Evolutionary conservation across 2,329 filamentous ascomycete genomes (phyloP), one percentile per base, ranked within the genome.

Genomic region (Sordariomycetes sp.): DNA sequence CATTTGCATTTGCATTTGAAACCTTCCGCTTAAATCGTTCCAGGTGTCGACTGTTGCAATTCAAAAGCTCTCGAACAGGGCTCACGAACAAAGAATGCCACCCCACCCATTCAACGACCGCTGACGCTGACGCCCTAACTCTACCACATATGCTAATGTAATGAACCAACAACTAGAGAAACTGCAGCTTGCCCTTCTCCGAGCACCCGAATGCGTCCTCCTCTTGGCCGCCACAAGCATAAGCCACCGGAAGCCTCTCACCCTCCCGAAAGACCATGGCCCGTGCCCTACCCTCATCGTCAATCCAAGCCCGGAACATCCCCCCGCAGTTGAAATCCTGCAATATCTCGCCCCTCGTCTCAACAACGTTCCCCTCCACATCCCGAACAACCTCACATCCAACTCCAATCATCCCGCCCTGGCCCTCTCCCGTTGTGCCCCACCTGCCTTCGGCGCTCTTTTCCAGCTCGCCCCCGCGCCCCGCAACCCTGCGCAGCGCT

Each of bases 271-370:
- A 63, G 52, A 86, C 76, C 57, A 79, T 77, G 65, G 83, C 80
- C 25, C 76, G 72, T 20, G 76, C 73, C 59, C 72, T 72, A 0
- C 84, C 86, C 1, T 79, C 66, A 3, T 84, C 78, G 61, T 88
- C 80, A 22, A 87, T 72, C 79, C 86, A 92, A 0, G 89, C 89
- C 22, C 90, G 78, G 65, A 90, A 94, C 87, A 96, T 91, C 0
- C 90, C 90, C 4, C 85, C 87, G 63, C 87, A 94, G 66, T 96
- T 95, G 67, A 85, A 90, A 63, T 91, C 87, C 67, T 84, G 86
- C 17, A 91, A 71, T 6, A 95, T 76, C 55, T 79, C 74, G 1
- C 72, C 73, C 15, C 71, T 64, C 1, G 69, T 67, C 1, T 71
- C 70, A 1, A 77, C 65, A 5, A 74, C 63, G n/a, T 62, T 62